A percentile compares a stretch with the other conserved stretches of the same genome.
Conservation (phyloP, 2,329 filamentous ascomycete genomes). For the Spiromastix sp. region DNA sequence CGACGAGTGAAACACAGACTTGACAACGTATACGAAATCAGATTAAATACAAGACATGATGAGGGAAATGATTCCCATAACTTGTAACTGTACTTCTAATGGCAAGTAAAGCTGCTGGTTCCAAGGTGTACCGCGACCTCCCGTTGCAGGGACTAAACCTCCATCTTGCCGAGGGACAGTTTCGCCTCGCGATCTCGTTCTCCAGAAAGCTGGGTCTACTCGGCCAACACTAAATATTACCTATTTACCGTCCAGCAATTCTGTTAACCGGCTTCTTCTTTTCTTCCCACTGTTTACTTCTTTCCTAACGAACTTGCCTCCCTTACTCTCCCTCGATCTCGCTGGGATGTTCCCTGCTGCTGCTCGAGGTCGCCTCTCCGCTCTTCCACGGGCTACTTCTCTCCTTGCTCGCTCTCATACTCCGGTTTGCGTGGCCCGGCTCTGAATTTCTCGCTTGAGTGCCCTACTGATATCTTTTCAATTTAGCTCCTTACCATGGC, state of each 20-base stretch:
- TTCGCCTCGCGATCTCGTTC: background rate
- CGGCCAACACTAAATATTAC: no score
- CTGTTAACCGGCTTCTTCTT: slow-evolving; percentile 7
- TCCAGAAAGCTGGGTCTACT: no score
- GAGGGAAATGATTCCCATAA: no score
- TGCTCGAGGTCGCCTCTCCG: slow-evolving; percentile 32
- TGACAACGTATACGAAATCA: no score
- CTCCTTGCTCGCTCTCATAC: slow-evolving; percentile 22
- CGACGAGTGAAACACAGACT: no score
- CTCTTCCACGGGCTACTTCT: slow-evolving; percentile 29
- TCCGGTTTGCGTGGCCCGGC: slow-evolving; percentile 17
- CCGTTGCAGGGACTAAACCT: no score
- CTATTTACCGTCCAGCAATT: no score
- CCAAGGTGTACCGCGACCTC: no score
- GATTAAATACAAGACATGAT: no score
- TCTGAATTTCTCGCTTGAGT: background rate
- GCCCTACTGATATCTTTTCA: slow-evolving; percentile 1
- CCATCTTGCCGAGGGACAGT: slow-evolving; percentile 3
- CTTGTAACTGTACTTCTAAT: no score
- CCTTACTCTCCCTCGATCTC: slow-evolving; percentile 5
- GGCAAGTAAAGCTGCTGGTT: no score
- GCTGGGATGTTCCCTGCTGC: slow-evolving; percentile 32
- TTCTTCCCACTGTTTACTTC: slow-evolving; percentile 8
- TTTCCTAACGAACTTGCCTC: background rate
- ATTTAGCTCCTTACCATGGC: slow-evolving; percentile 23